A percentile compares a stretch with the other conserved stretches of the same genome.
These are phyloP conservation scores for Penicillium italicum DNA, from an alignment of 2,329 filamentous ascomycete species.

Conservation along the genomic window DNA sequence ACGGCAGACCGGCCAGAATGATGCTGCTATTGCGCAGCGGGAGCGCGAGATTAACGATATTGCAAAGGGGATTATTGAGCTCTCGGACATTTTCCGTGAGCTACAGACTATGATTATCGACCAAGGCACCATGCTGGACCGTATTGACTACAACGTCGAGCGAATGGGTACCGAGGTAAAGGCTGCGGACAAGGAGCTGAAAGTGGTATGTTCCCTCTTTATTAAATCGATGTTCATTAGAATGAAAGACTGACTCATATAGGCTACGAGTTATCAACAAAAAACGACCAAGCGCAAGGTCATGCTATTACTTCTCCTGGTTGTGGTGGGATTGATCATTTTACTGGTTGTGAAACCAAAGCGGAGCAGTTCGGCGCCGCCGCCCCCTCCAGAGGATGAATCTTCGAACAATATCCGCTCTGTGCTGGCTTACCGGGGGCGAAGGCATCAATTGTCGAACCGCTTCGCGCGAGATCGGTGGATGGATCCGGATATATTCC, in stretches of 20 bases:
- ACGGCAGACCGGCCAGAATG: slow-evolving; percentile 59
- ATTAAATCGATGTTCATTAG: not conserved
- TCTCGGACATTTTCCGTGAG: slow-evolving; percentile 95
- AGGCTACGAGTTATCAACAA: slow-evolving; percentile 80
- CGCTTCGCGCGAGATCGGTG: slow-evolving; percentile 30
- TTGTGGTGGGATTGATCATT: slow-evolving; percentile 85
- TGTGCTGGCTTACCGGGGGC: slow-evolving; percentile 21
- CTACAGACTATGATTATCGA: slow-evolving; percentile 94
- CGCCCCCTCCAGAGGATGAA: slow-evolving; percentile 25
- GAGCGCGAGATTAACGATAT: slow-evolving; percentile 98
- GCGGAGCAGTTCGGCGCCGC: slow-evolving; percentile 25
- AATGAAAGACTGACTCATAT: not conserved
- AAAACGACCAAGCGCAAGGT: slow-evolving; percentile 87
- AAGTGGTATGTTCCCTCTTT: slow-evolving; percentile 52
- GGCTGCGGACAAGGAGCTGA: slow-evolving; percentile 86
- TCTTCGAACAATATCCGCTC: slow-evolving; percentile 24
- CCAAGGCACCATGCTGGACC: slow-evolving; percentile 84
- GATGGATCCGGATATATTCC: slow-evolving; percentile 36
- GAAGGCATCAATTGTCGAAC: slow-evolving; percentile 21
- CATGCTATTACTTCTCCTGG: slow-evolving; percentile 78
- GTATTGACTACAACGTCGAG: slow-evolving; percentile 98
- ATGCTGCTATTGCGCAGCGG: slow-evolving; percentile 80
- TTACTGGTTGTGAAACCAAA: slow-evolving; percentile 77
- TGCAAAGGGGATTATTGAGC: slow-evolving; percentile 93
- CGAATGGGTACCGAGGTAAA: slow-evolving; percentile 92